Evolutionary conservation across 495 filamentous ascomycete species (phyloP).

Genomic region (Penicillium roqueforti): DNA sequence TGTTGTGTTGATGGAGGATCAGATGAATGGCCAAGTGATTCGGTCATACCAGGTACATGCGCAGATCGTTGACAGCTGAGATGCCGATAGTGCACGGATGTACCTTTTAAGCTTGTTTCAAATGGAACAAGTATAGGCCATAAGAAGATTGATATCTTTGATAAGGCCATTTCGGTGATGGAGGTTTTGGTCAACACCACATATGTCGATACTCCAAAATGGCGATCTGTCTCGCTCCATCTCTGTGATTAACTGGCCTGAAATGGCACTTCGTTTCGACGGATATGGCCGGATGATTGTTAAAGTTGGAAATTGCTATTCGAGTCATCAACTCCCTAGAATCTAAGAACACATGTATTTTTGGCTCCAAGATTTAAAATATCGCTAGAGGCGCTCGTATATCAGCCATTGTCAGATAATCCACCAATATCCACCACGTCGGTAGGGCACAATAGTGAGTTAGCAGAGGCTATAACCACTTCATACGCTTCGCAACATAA

Average conservation of each 20-base stretch:
- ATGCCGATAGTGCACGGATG: slow-evolving; percentile 2
- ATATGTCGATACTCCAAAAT: slow-evolving; percentile 6
- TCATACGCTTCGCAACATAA: slow-evolving; percentile 19
- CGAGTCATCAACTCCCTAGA: neutral
- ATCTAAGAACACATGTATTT: neutral
- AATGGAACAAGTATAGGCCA: slow-evolving; percentile 14
- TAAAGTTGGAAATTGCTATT: neutral
- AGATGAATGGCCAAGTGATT: slow-evolving; percentile 8
- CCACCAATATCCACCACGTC: neutral
- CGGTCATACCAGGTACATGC: slow-evolving; percentile 9
- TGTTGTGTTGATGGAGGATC: slow-evolving; percentile 9
- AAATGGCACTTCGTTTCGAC: too few species aligned
- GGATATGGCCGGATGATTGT: neutral
- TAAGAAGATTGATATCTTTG: slow-evolving; percentile 13
- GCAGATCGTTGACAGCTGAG: neutral
- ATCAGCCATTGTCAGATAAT: neutral
- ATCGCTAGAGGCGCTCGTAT: neutral
- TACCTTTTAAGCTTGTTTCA: slow-evolving; percentile 6
- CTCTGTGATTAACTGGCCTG: neutral
- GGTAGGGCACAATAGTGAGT: neutral
- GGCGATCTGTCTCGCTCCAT: slow-evolving; percentile 6
- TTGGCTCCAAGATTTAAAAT: too few species aligned
- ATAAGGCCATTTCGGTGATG: neutral
- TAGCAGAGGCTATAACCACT: slow-evolving; percentile 4
- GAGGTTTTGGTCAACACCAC: slow-evolving; percentile 10